These are phyloP conservation scores for Globisporangium camurandrum DNA, from an alignment of 352 stramenopile species.

Conservation along the genomic window DNA sequence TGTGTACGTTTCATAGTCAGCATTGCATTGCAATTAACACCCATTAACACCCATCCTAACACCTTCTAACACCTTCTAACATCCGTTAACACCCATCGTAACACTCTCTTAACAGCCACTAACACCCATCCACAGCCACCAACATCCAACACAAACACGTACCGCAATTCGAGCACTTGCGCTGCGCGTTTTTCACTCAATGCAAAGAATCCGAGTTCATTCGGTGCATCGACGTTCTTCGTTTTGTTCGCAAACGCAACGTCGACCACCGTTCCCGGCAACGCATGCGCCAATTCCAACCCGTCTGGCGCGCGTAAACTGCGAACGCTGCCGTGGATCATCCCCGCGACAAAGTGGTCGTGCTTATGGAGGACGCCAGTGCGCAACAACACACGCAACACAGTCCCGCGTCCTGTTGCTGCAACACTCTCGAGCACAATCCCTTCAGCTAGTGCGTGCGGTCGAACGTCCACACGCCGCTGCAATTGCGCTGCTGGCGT, in stretches of 20 bases:
- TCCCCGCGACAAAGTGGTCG: conserved; percentile 78
- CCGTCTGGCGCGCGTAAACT: conserved; percentile 52
- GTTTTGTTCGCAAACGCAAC: conserved; percentile 79
- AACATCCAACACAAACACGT: conserved; percentile 4
- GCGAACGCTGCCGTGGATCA: conserved; percentile 77
- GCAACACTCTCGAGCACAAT: conserved; percentile 72
- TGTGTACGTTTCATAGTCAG: too few relatives aligned
- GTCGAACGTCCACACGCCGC: conserved; percentile 30
- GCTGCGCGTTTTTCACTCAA: conserved; percentile 48
- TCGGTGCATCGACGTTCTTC: conserved; percentile 75
- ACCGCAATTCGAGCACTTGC: conserved; percentile 73
- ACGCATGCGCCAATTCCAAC: conserved; percentile 33
- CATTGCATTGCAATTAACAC: too few relatives aligned
- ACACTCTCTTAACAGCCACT: too few relatives aligned
- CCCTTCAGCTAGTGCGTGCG: conserved; percentile 34
- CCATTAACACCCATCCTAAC: too few relatives aligned
- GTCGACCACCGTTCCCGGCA: conserved; percentile 69
- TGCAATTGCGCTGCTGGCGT: conserved; percentile 20
- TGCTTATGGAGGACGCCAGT: conserved; percentile 50
- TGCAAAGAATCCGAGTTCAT: conserved; percentile 77
- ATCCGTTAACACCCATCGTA: too few relatives aligned
- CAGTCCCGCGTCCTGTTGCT: conserved; percentile 52
- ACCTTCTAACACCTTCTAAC: too few relatives aligned
- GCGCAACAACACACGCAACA: conserved; percentile 69
- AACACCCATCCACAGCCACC: neutral